Evolutionary conservation across 345 rosid species (phyloP), one percentile per base, ranked within the genome.

Genomic region (Aethionema arabicum): DNA sequence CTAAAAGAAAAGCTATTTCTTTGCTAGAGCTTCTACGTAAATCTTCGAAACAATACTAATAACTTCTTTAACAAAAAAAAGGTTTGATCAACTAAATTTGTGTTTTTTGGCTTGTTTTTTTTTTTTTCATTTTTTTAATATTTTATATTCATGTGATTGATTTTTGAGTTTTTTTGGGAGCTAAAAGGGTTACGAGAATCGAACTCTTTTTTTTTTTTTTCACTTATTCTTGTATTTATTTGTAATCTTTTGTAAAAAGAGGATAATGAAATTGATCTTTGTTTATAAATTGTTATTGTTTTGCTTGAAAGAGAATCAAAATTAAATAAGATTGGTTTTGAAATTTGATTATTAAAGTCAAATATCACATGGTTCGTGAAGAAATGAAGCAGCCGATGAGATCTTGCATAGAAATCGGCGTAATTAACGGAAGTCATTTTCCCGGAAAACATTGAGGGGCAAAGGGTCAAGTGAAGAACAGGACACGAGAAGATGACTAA

Each of bases 11-110:
- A 78, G 97, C 97, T 46, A 66, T 72, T 31, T 83, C 85, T 41
- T 67, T 95, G 80, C 70, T 95, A 65, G 97, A 84, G 77, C 90
- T 72, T 75, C 80, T 90, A 42, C 79, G 70, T 55, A 83, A 78
- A 61, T 65, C 66, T 66, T 52, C 56, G 14, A 29, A 63, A 50
- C 76, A 75, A 37, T 76, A 65, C 80, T 27, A 72, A 66, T 39
- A 68, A 72, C 36, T 52, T 52, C n/a, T 21, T 55, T 15, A 71
- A 44, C 52, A 21, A n/a, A 39, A 43, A 21, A 72, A 35, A 30
- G 36, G 56, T 72, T 43, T 2, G 54, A 46, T 45, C 47, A 60
- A 60, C 54, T 44, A 29, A 46, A 62, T 3, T 42, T 32, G 14
- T 54, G 46, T 47, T 65, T 46, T 38, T 16, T 5, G n/a, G 14